Conservation (phyloP, 2,329 filamentous ascomycete species). For the Colletotrichum eremochloae region DNA sequence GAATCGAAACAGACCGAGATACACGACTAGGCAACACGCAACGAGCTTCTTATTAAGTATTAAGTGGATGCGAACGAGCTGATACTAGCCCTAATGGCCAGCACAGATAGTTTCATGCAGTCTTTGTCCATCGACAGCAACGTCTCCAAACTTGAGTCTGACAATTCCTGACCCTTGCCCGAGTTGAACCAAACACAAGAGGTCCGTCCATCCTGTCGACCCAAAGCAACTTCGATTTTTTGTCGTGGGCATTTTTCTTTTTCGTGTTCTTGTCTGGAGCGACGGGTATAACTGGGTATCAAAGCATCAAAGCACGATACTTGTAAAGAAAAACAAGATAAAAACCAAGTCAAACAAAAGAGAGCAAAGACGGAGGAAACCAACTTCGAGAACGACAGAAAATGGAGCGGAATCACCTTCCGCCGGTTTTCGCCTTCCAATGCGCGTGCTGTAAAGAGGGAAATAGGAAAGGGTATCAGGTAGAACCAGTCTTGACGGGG, state of each 20-base stretch:
- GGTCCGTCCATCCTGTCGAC: slow-evolving; percentile 40
- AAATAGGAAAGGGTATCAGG: slow-evolving; percentile 49
- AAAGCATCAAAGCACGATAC: slow-evolving; percentile 50
- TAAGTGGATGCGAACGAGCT: slow-evolving; percentile 48
- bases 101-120: slow-evolving; percentile 39
- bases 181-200: slow-evolving; percentile 43
- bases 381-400: slow-evolving; percentile 43
- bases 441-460: slow-evolving; percentile 45
- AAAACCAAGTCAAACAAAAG: slow-evolving; percentile 42
- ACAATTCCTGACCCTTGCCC: slow-evolving; percentile 39
- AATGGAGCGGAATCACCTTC: slow-evolving; percentile 40
- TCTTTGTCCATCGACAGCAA: slow-evolving; percentile 37
- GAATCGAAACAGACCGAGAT: neutral
- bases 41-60: slow-evolving; percentile 60
- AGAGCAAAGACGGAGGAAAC: slow-evolving; percentile 41
- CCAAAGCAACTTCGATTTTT: slow-evolving; percentile 44
- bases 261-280: slow-evolving; percentile 44
- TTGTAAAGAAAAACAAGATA: slow-evolving; percentile 32
- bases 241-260: slow-evolving; percentile 45
- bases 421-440: slow-evolving; percentile 37
- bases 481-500: slow-evolving; percentile 65
- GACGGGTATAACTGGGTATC: slow-evolving; percentile 55
- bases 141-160: slow-evolving; percentile 41
- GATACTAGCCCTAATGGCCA: slow-evolving; percentile 41
- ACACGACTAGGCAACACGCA: slow-evolving; percentile 46